These are phyloP conservation scores for Pelargonium myrrhifolium DNA, from an alignment of 441 rosid species.

Conservation along the genomic window DNA sequence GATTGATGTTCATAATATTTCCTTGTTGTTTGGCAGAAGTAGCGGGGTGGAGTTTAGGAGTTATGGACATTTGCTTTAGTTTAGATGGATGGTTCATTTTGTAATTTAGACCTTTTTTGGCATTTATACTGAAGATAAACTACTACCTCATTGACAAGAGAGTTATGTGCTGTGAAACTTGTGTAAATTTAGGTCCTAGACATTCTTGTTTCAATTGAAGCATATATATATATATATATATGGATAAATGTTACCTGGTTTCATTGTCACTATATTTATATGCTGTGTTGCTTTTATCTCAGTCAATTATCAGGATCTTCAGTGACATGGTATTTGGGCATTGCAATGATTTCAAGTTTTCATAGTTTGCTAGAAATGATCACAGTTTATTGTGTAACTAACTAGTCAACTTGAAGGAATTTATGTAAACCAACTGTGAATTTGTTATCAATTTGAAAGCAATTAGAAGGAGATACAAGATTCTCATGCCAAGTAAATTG, in stretches of 20 bases:
- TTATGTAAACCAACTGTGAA: no score
- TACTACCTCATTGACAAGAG: neutral
- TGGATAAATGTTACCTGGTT: neutral
- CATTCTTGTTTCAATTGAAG: neutral
- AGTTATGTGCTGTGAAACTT: neutral
- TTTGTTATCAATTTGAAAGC: no score
- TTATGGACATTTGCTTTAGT: neutral
- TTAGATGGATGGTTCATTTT: neutral
- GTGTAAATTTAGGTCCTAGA: neutral
- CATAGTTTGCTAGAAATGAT: no score
- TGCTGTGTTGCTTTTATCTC: neutral
- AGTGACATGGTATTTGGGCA: no score
- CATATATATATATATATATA: no score
- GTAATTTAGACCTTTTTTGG: neutral
- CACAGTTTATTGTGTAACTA: no score
- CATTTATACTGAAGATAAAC: conserved; percentile 4
- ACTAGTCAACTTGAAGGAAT: no score
- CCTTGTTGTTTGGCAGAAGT: conserved; percentile 3
- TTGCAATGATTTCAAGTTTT: no score
- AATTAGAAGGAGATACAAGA: no score
- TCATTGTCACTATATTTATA: neutral
- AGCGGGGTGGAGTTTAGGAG: neutral
- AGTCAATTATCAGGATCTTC: neutral
- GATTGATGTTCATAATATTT: neutral
- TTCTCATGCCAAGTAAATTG: no score